Evolutionary conservation across 495 filamentous ascomycete genomes (phyloP).

Genomic region (Neurospora pannonica): DNA sequence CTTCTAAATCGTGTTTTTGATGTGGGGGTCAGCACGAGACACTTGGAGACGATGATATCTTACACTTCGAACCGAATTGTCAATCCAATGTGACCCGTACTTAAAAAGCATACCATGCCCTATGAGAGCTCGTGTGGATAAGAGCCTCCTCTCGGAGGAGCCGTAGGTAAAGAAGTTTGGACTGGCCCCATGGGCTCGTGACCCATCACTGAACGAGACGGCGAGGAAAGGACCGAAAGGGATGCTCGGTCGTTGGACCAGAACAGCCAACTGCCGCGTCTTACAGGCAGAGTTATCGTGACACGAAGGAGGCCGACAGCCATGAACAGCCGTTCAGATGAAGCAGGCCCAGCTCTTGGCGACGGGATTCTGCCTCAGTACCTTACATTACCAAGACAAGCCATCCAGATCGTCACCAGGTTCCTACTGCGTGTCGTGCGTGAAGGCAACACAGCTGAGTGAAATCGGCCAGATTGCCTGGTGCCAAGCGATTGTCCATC

Average conservation of each 20-base stretch:
- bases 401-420: constrained; percentile 6
- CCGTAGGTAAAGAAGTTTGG: not conserved
- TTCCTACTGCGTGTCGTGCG: not conserved
- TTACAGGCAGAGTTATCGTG: constrained; percentile 2
- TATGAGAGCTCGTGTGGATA: not conserved
- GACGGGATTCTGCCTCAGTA: constrained; percentile 16
- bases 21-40: not conserved
- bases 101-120: not conserved
- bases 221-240: constrained; percentile 3
- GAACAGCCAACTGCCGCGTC: not conserved
- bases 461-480: not conserved
- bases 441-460: not conserved
- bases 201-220: not conserved
- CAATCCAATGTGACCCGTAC: not conserved
- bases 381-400: constrained; percentile 17
- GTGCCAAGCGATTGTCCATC: not conserved
- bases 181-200: not conserved
- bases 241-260: not conserved
- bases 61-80: not conserved
- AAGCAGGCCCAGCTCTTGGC: constrained; percentile 23
- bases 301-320: not conserved
- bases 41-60: not conserved
- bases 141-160: constrained; percentile 3
- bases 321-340: constrained; percentile 6
- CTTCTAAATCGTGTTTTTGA: not conserved